Percentiles rank a stretch among this genome's conserved stretches.
Conservation (phyloP, 768 basidiomycete species). For the Phlebiopsis gigantea region DNA sequence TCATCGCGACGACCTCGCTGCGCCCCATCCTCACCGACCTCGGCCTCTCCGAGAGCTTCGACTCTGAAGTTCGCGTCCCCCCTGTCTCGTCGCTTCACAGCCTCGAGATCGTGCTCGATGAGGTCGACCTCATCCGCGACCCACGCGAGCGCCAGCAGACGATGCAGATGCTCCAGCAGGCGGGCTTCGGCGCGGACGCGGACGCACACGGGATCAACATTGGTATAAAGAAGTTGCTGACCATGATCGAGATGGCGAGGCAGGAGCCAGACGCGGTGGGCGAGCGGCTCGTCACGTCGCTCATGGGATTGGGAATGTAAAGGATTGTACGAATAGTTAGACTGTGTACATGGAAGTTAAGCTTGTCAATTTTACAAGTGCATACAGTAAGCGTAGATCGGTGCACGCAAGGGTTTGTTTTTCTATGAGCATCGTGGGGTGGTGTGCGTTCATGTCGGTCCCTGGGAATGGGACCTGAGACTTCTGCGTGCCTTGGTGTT, state of each 20-base stretch:
- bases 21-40: slow-evolving; percentile 82
- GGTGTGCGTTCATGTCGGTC: no score
- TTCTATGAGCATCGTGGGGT: no score
- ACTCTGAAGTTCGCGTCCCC: slow-evolving; percentile 79
- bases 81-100: slow-evolving; percentile 68
- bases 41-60: slow-evolving; percentile 85
- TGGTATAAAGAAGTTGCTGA: slow-evolving; percentile 92
- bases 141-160: slow-evolving; percentile 51
- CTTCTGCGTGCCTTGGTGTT: neutral
- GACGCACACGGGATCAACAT: slow-evolving; percentile 56
- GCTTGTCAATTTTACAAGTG: neutral
- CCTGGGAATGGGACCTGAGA: neutral
- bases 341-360: neutral
- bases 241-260: slow-evolving; percentile 91
- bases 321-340: neutral
- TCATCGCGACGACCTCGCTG: slow-evolving; percentile 90
- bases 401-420: neutral
- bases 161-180: slow-evolving; percentile 62
- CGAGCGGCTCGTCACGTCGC: slow-evolving; percentile 57
- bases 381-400: neutral
- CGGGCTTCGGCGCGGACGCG: slow-evolving; percentile 58
- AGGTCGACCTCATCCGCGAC: slow-evolving; percentile 70
- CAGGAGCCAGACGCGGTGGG: slow-evolving; percentile 88
- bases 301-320: slow-evolving; percentile 43
- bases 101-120: slow-evolving; percentile 72